Evolutionary conservation across 352 stramenopile genomes (phyloP).

Genomic region (Pythium folliculosum): DNA sequence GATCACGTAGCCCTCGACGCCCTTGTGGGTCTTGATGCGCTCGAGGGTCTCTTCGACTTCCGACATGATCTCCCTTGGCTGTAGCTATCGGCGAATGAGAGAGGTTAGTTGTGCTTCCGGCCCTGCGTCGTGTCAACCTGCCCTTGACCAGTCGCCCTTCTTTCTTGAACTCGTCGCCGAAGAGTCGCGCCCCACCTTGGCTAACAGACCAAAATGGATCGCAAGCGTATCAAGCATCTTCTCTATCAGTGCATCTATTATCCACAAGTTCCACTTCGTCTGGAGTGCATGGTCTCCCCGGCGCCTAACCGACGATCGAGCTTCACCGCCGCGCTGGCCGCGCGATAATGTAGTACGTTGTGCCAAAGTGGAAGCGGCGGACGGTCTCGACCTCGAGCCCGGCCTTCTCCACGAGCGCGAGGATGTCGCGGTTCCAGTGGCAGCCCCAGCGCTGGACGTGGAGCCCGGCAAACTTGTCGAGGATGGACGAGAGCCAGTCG

Average conservation of each 20-base stretch:
- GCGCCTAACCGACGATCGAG: background rate
- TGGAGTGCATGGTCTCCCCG: background rate
- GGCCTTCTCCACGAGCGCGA: slow-evolving; percentile 79
- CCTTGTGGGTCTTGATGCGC: slow-evolving; percentile 94
- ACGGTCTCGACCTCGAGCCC: slow-evolving; percentile 87
- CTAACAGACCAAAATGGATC: background rate
- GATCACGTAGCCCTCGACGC: slow-evolving; percentile 95
- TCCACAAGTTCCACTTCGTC: background rate
- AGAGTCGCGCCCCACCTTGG: background rate
- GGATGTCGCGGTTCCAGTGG: slow-evolving; percentile 96
- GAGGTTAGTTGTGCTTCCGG: no score
- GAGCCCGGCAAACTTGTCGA: slow-evolving; percentile 92
- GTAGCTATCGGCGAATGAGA: no score
- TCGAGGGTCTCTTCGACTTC: slow-evolving; percentile 95
- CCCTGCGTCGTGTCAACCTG: no score
- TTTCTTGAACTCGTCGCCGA: background rate
- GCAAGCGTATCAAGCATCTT: background rate
- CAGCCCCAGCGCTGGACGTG: slow-evolving; percentile 96
- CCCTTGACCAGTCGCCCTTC: background rate
- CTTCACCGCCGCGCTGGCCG: slow-evolving; percentile 30
- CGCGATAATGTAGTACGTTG: slow-evolving; percentile 91
- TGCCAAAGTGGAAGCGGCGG: slow-evolving; percentile 95
- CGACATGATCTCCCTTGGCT: slow-evolving; percentile 43
- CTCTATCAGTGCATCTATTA: background rate
- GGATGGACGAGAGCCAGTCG: slow-evolving; percentile 85